Conservation (phyloP, 2,329 filamentous ascomycete genomes). For the Ramularia collo-cygni region DNA sequence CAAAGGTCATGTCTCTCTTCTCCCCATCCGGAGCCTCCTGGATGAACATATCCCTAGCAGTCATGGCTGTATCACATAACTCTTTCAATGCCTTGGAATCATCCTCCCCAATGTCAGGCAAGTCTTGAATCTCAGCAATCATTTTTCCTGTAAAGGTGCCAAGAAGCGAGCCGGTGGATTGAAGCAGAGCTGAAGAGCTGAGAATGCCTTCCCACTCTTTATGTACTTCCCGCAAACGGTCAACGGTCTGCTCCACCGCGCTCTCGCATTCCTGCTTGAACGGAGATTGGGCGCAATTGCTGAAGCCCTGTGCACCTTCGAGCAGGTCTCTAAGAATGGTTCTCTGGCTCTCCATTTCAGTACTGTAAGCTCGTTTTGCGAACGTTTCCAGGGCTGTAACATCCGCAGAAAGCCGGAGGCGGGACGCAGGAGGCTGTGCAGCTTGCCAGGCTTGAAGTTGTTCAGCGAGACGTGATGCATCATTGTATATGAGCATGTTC, state of each 20-base stretch:
- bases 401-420: slow-evolving; percentile 47
- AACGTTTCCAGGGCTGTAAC: slow-evolving; percentile 52
- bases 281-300: slow-evolving; percentile 51
- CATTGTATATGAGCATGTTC: slow-evolving; percentile 61
- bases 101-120: slow-evolving; percentile 57
- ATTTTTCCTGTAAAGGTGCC: slow-evolving; percentile 53
- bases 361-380: slow-evolving; percentile 54
- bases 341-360: slow-evolving; percentile 59
- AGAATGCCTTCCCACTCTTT: slow-evolving; percentile 52
- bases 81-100: slow-evolving; percentile 53
- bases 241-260: slow-evolving; percentile 51
- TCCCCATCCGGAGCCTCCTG: slow-evolving; percentile 32
- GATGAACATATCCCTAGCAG: slow-evolving; percentile 52
- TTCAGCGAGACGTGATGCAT: slow-evolving; percentile 52
- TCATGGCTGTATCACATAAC: slow-evolving; percentile 50
- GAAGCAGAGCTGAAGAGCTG: slow-evolving; percentile 54
- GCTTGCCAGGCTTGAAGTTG: slow-evolving; percentile 44
- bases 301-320: slow-evolving; percentile 57
- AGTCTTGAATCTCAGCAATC: slow-evolving; percentile 55
- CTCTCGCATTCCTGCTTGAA: slow-evolving; percentile 55
- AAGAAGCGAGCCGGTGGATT: slow-evolving; percentile 54
- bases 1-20: slow-evolving; percentile 46
- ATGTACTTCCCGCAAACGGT: slow-evolving; percentile 51
- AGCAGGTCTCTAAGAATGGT: slow-evolving; percentile 57
- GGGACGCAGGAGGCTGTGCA: slow-evolving; percentile 36